Evolutionary conservation across 306 rosid species (phyloP).

Genomic region (Cicer judaicum): DNA sequence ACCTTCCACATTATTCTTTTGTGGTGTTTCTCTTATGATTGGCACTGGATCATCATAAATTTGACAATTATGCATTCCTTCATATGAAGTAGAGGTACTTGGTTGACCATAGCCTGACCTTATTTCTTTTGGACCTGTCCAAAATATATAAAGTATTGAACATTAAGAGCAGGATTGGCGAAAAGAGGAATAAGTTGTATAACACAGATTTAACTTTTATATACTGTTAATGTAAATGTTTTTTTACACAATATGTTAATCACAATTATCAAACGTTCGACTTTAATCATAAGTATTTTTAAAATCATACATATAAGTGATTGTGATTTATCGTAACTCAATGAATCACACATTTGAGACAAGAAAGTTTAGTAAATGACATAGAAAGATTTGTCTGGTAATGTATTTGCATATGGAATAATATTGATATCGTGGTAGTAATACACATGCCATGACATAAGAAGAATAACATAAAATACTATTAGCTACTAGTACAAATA

Average conservation of each 20-base stretch:
- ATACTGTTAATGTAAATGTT: too few relatives aligned
- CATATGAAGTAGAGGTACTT: constrained; percentile 41
- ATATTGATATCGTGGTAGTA: background rate
- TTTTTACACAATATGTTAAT: too few relatives aligned
- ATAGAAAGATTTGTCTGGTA: background rate
- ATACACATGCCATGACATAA: background rate
- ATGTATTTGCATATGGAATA: background rate
- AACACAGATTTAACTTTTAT: background rate
- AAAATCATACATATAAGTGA: too few relatives aligned
- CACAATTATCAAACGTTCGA: too few relatives aligned
- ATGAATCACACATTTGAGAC: background rate
- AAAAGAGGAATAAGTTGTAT: background rate
- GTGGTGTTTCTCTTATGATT: constrained; percentile 12
- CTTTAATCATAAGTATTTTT: too few relatives aligned
- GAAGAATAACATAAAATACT: background rate
- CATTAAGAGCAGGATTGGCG: background rate
- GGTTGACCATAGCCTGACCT: constrained; percentile 27
- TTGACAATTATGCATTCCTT: constrained; percentile 40
- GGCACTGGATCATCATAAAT: constrained; percentile 29
- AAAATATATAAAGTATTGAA: constrained; percentile 13
- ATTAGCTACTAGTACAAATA: background rate
- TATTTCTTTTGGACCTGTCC: constrained; percentile 49
- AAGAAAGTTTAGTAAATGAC: constrained; percentile 20
- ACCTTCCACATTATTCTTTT: constrained; percentile 35
- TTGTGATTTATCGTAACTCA: too few relatives aligned